phyloP scores from a whole-genome alignment of 805 yeast genomes.

The Tetrapisispora arboricola region DNA sequence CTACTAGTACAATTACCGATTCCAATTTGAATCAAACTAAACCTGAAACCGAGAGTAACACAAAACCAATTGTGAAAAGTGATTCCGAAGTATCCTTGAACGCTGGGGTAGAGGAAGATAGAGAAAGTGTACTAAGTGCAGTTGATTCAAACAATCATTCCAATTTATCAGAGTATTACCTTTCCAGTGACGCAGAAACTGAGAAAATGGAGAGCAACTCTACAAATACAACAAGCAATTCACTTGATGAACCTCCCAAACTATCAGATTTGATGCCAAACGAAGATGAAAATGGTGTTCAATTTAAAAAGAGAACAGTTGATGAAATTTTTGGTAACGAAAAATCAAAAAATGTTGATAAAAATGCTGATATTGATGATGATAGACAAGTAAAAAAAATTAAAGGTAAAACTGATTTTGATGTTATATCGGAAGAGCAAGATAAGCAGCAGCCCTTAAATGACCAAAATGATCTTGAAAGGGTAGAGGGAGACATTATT shows the following conservation, averaged over 20 bases:
- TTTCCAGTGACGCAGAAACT: slow-evolving; percentile 76
- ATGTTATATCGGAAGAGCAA: background rate
- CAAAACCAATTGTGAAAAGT: slow-evolving; percentile 1
- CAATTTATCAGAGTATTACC: slow-evolving; percentile 15
- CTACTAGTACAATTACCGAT: background rate
- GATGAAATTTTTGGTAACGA: slow-evolving; percentile 6
- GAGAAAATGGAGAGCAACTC: slow-evolving; percentile 88
- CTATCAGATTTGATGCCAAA: slow-evolving; percentile 13
- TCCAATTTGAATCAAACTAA: background rate
- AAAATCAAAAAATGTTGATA: background rate
- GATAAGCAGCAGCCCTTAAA: too few relatives aligned
- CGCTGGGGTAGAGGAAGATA: slow-evolving; percentile 8
- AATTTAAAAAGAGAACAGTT: slow-evolving; percentile 32
- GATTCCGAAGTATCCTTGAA: background rate
- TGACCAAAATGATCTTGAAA: too few relatives aligned
- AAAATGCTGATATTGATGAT: background rate
- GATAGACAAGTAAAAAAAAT: slow-evolving; percentile 7
- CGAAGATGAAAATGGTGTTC: slow-evolving; percentile 10
- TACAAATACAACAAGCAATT: slow-evolving; percentile 35
- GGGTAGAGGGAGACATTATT: too few relatives aligned
- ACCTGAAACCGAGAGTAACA: background rate
- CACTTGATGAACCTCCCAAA: slow-evolving; percentile 12
- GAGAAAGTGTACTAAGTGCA: slow-evolving; percentile 19
- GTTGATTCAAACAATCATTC: slow-evolving; percentile 13
- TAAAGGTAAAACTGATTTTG: background rate